Evolutionary conservation across 2,329 filamentous ascomycete genomes (phyloP), one percentile per base, ranked within the genome.

Genomic region (Venturiaceae sp.): DNA sequence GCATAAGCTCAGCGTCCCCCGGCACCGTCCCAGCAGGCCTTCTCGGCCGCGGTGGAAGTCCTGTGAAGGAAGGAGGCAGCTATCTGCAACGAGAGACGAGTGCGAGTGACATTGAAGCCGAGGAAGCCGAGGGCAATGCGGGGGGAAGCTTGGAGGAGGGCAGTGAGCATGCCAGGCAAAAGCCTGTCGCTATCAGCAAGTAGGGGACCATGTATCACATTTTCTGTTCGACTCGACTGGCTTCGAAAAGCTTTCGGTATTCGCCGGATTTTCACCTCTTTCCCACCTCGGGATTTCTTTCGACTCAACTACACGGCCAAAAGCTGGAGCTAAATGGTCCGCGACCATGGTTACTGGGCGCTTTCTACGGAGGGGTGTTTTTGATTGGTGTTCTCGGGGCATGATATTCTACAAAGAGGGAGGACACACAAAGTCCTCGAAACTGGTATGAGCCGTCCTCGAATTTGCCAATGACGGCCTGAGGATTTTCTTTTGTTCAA

Each of bases 11-110:
- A 28, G 28, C 58, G 16, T 55, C 34, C 37, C 71, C 71, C 34
- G 70, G 72, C 53, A 71, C 66, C 60, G 72, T 72, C 60, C 69
- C 71, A 4, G 66, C 68, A 34, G 63, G 65, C 28, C 63, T 62
- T 69, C 60, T 75, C 71, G 64, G 72, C 58, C 81, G 84, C 65
- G 81, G 83, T 62, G 86, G 88, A 62, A 94, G 88, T 71, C 92
- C 92, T 1, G 83, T 94, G 66, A 96, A 96, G 77, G 92, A 96
- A 77, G 44, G 44, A 8, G 85, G 84, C 72, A 95, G 88, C 75
- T 90, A 90, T 71, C 77, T 96, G 69, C 85, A 95, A 71, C 83
- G 88, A 63, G 88, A 91, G 74, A 90, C 88, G 6, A 95, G 85
- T 69, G 83, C 80, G 11, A 80, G 82, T 57, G 69, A 75, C 53